Evolutionary conservation across 768 basidiomycete species (phyloP).

Genomic region (Asterophora parasitica): DNA sequence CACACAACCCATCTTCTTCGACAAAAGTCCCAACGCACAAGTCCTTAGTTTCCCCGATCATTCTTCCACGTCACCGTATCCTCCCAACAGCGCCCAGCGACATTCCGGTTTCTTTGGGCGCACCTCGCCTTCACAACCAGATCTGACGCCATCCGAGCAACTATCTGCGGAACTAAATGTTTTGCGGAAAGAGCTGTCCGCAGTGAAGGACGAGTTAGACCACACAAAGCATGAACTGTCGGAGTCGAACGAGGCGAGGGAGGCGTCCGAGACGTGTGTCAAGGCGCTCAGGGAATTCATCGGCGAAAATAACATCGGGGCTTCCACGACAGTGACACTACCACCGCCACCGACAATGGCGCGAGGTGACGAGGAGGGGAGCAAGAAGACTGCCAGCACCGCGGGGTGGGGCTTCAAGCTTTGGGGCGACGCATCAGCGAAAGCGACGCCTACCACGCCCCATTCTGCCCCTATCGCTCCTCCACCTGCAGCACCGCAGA

Average conservation of each 20-base stretch:
- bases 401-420: slow-evolving; percentile 64
- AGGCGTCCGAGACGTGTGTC: slow-evolving; percentile 84
- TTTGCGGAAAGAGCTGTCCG: slow-evolving; percentile 54
- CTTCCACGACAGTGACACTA: slow-evolving; percentile 19
- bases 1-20: slow-evolving; percentile 26
- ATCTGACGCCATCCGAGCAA: slow-evolving; percentile 25
- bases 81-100: slow-evolving; percentile 30
- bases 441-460: slow-evolving; percentile 17
- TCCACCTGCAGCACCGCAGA: slow-evolving; percentile 23
- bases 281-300: slow-evolving; percentile 81
- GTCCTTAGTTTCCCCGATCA: slow-evolving; percentile 31
- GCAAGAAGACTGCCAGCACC: slow-evolving; percentile 25
- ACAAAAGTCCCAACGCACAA: slow-evolving; percentile 31
- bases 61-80: slow-evolving; percentile 14
- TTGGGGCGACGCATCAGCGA: slow-evolving; percentile 45
- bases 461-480: slow-evolving; percentile 25
- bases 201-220: slow-evolving; percentile 56
- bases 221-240: slow-evolving; percentile 60
- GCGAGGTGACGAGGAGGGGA: slow-evolving; percentile 32
- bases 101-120: slow-evolving; percentile 53
- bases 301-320: slow-evolving; percentile 64
- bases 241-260: slow-evolving; percentile 78
- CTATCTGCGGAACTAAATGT: slow-evolving; percentile 45
- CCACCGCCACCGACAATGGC: slow-evolving; percentile 38
- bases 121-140: slow-evolving; percentile 38